A percentile compares a stretch with the other conserved stretches of the same genome.
Conservation (phyloP, 2,329 filamentous ascomycete species). For the Clonostachys solani region DNA sequence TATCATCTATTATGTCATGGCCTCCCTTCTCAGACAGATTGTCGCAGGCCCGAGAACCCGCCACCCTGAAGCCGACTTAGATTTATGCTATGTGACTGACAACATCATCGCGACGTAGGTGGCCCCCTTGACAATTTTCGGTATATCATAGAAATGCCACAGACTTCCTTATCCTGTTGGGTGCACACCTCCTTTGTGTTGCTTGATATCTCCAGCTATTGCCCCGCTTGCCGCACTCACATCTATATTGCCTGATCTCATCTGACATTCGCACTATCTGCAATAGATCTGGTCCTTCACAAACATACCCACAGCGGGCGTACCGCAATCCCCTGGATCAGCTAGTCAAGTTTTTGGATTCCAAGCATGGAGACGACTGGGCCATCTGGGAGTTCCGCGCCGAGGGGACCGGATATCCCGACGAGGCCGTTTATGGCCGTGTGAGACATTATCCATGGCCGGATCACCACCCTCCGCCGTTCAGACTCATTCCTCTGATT, state of each 20-base stretch:
- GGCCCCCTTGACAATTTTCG: background rate
- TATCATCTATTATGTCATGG: slow-evolving; percentile 36
- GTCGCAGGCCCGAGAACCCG: slow-evolving; percentile 81
- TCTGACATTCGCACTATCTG: background rate
- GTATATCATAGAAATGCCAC: background rate
- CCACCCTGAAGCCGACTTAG: slow-evolving; percentile 83
- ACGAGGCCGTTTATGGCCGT: slow-evolving; percentile 79
- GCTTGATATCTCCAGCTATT: background rate
- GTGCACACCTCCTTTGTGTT: background rate
- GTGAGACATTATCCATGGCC: slow-evolving; percentile 94
- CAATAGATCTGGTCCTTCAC: slow-evolving; percentile 80
- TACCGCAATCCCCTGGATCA: slow-evolving; percentile 91
- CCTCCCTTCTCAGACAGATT: slow-evolving; percentile 81
- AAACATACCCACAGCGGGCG: slow-evolving; percentile 83
- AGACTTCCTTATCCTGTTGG: background rate
- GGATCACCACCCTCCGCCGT: slow-evolving; percentile 95
- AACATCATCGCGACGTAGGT: slow-evolving; percentile 62
- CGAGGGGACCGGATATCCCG: slow-evolving; percentile 93
- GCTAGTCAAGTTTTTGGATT: slow-evolving; percentile 83
- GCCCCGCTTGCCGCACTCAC: background rate
- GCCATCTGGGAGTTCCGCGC: slow-evolving; percentile 97
- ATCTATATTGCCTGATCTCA: slow-evolving; percentile 4
- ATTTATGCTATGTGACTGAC: slow-evolving; percentile 93
- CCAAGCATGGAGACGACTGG: slow-evolving; percentile 80
- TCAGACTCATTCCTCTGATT: slow-evolving; percentile 81